Evolutionary conservation across 192 early-diverging fungal genomes (phyloP), one percentile per base, ranked within the genome.

Genomic region (Rhizoclosmatium globosum): DNA sequence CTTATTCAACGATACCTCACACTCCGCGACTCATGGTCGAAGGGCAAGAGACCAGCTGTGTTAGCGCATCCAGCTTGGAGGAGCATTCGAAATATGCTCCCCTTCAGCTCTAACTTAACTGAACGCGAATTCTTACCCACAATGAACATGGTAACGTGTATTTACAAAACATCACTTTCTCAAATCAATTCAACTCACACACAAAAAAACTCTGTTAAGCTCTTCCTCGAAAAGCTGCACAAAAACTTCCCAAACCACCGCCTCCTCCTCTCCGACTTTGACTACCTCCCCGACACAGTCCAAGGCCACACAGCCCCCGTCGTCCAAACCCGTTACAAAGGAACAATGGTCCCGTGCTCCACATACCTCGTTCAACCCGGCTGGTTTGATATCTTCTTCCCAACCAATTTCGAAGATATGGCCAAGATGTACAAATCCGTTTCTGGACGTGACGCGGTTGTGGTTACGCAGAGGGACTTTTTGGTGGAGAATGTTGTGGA

Each of bases 321-420:
- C 1, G 97, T 98, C 4, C 98, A 99, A 85, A 99, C 96, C 7
- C 85, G 96, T 4, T 96, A 95, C 82, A 80, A 89, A 61, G 92
- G 94, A 2, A 89, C 87, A 39, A 99, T 98, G 95, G 93, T 99
- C 4, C 93, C 98, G 15, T 97, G 95, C 76, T 93, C 93, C 42
- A 98, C 96, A 0, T 98, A 97, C 76, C 93, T 99, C 83, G 97
- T 99, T 6, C 95, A 96, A 82, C 98, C 96, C 3, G 98, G 98
- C 11, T 98, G 92, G 91, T 99, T 99, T 85, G 97, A 99, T 80
- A 97, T 99, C 61, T 98, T 99, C 84, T 99, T 98, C 80, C 98
- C 98, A 2, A 98, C 97, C 31, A 93, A 99, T 82, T 99, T 97
- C 90, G 94, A 95, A 78, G 83, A 95, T 17, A 76, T 96, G 80